Evolutionary conservation across 371 early-diverging fungal species (phyloP), one percentile per base, ranked within the genome.

Genomic region (Ordospora colligata): DNA sequence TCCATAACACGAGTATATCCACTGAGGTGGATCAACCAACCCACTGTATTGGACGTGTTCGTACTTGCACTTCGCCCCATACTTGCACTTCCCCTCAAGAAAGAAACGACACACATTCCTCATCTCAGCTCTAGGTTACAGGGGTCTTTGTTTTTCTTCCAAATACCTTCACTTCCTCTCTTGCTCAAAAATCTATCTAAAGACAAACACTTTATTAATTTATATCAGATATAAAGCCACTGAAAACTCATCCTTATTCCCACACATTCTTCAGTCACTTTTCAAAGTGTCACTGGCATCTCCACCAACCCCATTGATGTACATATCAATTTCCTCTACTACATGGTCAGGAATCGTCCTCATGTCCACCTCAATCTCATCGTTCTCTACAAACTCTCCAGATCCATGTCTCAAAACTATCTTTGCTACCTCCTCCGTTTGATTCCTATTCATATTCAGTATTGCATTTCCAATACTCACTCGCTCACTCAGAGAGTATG

Each of bases 341-440:
- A 76, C 79, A 67, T 69, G 40, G 51, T 82, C 77, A 9, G 82
- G 82, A 37, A 82, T 25, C 11, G 58, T 65, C 27, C 54, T 53
- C 37, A 82, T 53, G 69, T 82, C 77, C 44, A 82, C 54, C 47
- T 82, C 82, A 42, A 82, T 69, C 64, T 82, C 82, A 67, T 78
- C 74, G 43, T 79, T 75, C 40, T 74, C 75, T 17, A 69, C 67
- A 58, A 76, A 73, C 50, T 79, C 76, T 17, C 69, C 65, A 27
- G 63, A 67, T 2, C 51, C 40, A 37, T 65, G 12, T 63, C 71
- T 76, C 52, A 73, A 65, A 21, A 79, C 67, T 17, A 82, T 78
- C 43, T 69, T 46, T 37, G 73, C 76, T 21, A 82, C 66, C 46
- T 50, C 45, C 27, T 78, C 78, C 6, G 68, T 69, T 40, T 78